Conservation (phyloP, 2,329 filamentous ascomycete genomes). For the Tolypocladium inflatum region DNA sequence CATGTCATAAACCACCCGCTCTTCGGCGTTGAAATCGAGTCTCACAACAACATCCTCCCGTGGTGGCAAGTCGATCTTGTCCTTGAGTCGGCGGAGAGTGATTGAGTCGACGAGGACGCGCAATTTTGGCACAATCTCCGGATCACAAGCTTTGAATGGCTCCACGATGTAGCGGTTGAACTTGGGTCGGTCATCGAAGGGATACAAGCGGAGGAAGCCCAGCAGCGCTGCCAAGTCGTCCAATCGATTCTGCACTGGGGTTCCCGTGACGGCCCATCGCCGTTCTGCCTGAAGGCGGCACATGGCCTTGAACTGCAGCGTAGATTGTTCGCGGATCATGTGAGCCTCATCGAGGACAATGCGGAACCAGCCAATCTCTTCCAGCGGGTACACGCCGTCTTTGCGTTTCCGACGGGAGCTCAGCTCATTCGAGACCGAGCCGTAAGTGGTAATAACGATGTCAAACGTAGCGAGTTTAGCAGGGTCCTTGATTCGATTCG, state of each 20-base stretch:
- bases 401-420: slow-evolving; percentile 53
- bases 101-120: slow-evolving; percentile 90
- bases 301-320: slow-evolving; percentile 75
- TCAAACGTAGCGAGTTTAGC: slow-evolving; percentile 64
- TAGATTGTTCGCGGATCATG: slow-evolving; percentile 78
- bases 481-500: slow-evolving; percentile 60
- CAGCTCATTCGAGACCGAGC: slow-evolving; percentile 74
- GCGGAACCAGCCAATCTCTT: slow-evolving; percentile 82
- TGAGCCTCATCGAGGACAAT: slow-evolving; percentile 94
- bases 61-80: slow-evolving; percentile 74
- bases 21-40: slow-evolving; percentile 67
- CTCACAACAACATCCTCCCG: slow-evolving; percentile 63
- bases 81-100: slow-evolving; percentile 82
- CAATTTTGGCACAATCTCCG: slow-evolving; percentile 74
- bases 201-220: slow-evolving; percentile 73
- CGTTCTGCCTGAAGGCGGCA: slow-evolving; percentile 70
- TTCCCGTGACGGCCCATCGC: slow-evolving; percentile 95
- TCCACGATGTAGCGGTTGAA: slow-evolving; percentile 74
- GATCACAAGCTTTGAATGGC: slow-evolving; percentile 80
- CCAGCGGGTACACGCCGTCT: slow-evolving; percentile 53
- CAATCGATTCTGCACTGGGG: slow-evolving; percentile 86
- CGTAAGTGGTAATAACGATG: slow-evolving; percentile 87
- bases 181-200: slow-evolving; percentile 68
- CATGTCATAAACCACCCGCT: slow-evolving; percentile 70
- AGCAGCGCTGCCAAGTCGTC: slow-evolving; percentile 84